These are phyloP conservation scores for Aspergillus viridinutans DNA, from an alignment of 2,329 filamentous ascomycete genomes.

Conservation along the genomic window DNA sequence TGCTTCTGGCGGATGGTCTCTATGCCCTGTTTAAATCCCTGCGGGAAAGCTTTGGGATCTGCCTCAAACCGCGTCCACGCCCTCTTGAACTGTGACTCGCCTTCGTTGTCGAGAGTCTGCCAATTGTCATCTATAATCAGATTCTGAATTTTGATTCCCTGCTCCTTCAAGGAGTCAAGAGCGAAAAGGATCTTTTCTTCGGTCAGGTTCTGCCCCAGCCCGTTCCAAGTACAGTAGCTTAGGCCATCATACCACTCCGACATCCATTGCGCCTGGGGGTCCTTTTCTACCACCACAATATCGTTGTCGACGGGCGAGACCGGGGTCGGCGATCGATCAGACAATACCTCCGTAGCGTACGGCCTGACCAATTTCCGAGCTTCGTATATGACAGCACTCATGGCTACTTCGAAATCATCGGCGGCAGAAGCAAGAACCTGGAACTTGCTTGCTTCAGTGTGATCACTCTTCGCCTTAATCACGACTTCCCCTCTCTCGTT, in stretches of 20 bases:
- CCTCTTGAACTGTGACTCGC: conserved; percentile 48
- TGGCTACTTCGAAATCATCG: conserved; percentile 67
- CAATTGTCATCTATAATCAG: conserved; percentile 97
- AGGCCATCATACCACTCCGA: conserved; percentile 90
- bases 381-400: conserved; percentile 81
- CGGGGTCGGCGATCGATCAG: conserved; percentile 14
- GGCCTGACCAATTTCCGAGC: conserved; percentile 61
- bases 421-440: conserved; percentile 68
- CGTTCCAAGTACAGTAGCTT: conserved; percentile 97
- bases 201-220: conserved; percentile 75
- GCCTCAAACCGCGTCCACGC: conserved; percentile 83
- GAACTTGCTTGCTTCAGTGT: conserved; percentile 50
- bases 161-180: conserved; percentile 64
- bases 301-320: conserved; percentile 39
- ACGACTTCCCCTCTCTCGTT: conserved; percentile 62
- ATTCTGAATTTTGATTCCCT: conserved; percentile 73
- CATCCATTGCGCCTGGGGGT: conserved; percentile 56
- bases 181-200: conserved; percentile 75
- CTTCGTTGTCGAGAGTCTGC: conserved; percentile 67
- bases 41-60: conserved; percentile 71
- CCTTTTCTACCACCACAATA: conserved; percentile 39
- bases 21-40: conserved; percentile 69
- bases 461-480: conserved; percentile 70
- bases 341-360: conserved; percentile 16
- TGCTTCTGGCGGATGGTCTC: conserved; percentile 64